Base-by-base conservation (phyloP, 176 grass and related monocot genomes). In the Ensete glaucum region DNA sequence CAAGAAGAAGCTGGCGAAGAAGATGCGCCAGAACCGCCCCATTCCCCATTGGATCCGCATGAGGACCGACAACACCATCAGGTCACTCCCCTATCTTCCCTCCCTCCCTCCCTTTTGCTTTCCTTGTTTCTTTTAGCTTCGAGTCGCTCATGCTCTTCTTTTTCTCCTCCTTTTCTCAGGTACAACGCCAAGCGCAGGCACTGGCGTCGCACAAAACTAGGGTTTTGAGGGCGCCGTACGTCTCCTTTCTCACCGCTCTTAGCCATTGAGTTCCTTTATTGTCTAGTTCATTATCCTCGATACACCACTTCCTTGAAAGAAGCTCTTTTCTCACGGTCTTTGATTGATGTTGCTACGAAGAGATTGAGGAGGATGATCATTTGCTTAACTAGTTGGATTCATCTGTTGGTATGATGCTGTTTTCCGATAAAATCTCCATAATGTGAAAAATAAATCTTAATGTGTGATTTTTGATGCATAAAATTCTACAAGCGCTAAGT, bases 101-200 rank as follows among this genome's bases (percentile, higher is more conserved):
- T 50, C 11, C 43, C 23, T 50, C 11, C 43, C 24, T 24, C 22
- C 22, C 16, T 24, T 17, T 34, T 27, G 50, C 23, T 69, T 1
- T 27, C 52, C 16, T 50, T 29, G 11, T 48, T 79, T 2, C 19
- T 15, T 77, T 1, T 68, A n/a, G 17, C 1, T 69, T 49, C 20
- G 8, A 50, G 16, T 79, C 59, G 3, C 16, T 79, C 1, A 64
- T 53, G 21, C 14, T 55, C 9, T 78, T 54, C 0, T 13, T 9
- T 70, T 69, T 53, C 59, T 43, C 2, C 5, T 6, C 22, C 22
- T 19, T 20, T 11, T 79, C 13, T 10, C 22, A 79, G 77, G 65
- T 79, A 79, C 53, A 79, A 79, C 52, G 77, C 77, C 10, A 79
- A 79, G 77, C 77, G 77, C 77, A 70, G 77, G 23, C 77, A 79